Conservation (phyloP, 176 grass and related monocot species). For the Musa troglodytarum region DNA sequence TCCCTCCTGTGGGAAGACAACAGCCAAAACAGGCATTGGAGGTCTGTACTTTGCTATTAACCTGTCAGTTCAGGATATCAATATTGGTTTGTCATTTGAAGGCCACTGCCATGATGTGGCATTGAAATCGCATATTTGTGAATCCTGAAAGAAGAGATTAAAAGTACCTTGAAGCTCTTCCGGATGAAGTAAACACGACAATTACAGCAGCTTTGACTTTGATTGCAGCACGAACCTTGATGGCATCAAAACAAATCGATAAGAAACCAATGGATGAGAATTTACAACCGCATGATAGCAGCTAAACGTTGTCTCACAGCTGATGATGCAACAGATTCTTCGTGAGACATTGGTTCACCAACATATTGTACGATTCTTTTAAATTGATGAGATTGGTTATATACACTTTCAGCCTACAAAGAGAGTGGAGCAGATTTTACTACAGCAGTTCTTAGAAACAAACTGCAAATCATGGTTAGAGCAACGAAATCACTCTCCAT, state of each 20-base stretch:
- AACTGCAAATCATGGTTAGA: not conserved
- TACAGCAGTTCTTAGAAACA: not conserved
- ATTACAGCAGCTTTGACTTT: conserved; percentile 94
- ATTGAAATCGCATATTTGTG: not conserved
- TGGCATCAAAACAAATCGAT: not conserved
- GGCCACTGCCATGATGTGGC: not conserved
- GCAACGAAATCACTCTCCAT: not conserved
- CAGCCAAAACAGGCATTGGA: conserved; percentile 74
- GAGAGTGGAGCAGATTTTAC: not conserved
- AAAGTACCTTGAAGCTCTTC: conserved; percentile 68
- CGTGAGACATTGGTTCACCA: conserved; percentile 72
- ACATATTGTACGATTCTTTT: conserved; percentile 77
- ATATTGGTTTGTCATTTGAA: too few relatives aligned
- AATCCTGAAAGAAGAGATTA: not conserved
- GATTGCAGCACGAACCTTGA: conserved; percentile 83
- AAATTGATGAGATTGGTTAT: conserved; percentile 76
- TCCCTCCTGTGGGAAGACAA: conserved; percentile 56
- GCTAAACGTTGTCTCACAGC: conserved; percentile 36
- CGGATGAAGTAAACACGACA: conserved; percentile 75
- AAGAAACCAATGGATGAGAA: conserved; percentile 1
- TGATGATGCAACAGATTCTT: conserved; percentile 89
- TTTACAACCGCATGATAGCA: conserved; percentile 3
- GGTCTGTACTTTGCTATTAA: conserved; percentile 90
- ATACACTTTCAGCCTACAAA: conserved; percentile 74
- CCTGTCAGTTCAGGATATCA: conserved; percentile 10